Base-by-base conservation (phyloP, 2,329 filamentous ascomycete species). In the Dactylellina sp. region DNA sequence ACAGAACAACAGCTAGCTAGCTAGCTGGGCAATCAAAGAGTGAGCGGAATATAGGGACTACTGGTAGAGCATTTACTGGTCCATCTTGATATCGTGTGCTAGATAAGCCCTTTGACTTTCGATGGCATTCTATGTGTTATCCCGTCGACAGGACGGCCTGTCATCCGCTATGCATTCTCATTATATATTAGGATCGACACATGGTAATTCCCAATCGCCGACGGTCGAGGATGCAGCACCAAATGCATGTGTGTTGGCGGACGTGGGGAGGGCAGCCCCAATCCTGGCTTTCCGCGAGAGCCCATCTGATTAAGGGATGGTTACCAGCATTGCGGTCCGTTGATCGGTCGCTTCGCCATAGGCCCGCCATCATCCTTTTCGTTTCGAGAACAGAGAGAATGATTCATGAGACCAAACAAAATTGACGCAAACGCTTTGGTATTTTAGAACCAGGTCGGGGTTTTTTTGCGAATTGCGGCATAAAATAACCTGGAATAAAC, bases 121-220 rank as follows among this genome's bases (percentile, higher is more conserved):
- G 53, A 68, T 28, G 55, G 35, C 35, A 49, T 68, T 68, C 63
- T 25, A 68, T 44, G 32, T 50, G 22, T 14, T 44, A 39, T 68
- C 53, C 53, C 53, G 63, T 68, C 37, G 42, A 35, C 46, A n/a
- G 52, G 44, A 61, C n/a, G n/a, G 44, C 32, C 44, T 25, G 22
- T 40, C 39, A 32, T 14, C 56, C 46, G 59, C 47, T 60, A 46
- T 68, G 37, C 63, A 60, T 61, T 64, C 37, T 64, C 61, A 74
- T 66, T 66, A 60, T 60, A 66, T 53, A 65, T 62, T 66, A 42
- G 50, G 70, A 74, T 74, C 70, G 62, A 74, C 70, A 66, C 70
- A 74, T 74, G 70, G 61, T 66, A 66, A 66, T 62, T 32, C 61
- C 55, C 47, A 74, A 66, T 74, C 70, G 70, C 55, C 70, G 70